Base-by-base conservation (phyloP, 345 rosid species). In the Camelina neglecta region DNA sequence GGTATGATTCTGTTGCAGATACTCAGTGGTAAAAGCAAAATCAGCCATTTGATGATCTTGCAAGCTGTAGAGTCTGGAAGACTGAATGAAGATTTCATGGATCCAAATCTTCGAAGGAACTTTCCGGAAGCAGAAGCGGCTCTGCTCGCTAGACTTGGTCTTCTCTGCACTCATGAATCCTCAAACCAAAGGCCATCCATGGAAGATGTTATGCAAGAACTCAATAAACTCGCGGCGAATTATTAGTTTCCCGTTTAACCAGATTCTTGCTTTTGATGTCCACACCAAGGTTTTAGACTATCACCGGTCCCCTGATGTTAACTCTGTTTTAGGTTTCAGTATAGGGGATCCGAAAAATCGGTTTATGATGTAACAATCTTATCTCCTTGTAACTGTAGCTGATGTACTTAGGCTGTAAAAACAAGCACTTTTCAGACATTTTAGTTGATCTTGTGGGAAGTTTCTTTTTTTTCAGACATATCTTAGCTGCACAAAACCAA, bases 1-100 rank as follows among this genome's bases (percentile, higher is more conserved):
- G 99, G 99, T 29, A 80, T 87, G 85, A 86, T 93, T 18, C 54
- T 87, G 18, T 70, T 92, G 15, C 98, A 95, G 80, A 83, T 95
- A 71, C 86, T 95, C 20, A 81, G 89, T 2, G 99, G 99, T 51
- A 95, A 90, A 75, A 65, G 84, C 51, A 77, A 74, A 54, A 71
- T 90, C 79, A 79, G 86, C 18, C 86, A 81, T 2, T 68, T 60
- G 69, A 62, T 69, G 66, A 78, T 63, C 26, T 79, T 81, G 50
- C 91, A 78, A 2, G 91, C 84, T 35, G 88, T 86, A 3, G 97
- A 90, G 55, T 76, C 83, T 2, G 75, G 87, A 63, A 71, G 74
- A 58, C 18, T 86, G n/a, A 70, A 36, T 7, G 85, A 86, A 59
- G 92, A 88, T 29, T 84, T 86, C 24, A 76, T 92, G 0, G 99